Base-by-base conservation (phyloP, 2,329 filamentous ascomycete species). In the Chaetomium sp. region DNA sequence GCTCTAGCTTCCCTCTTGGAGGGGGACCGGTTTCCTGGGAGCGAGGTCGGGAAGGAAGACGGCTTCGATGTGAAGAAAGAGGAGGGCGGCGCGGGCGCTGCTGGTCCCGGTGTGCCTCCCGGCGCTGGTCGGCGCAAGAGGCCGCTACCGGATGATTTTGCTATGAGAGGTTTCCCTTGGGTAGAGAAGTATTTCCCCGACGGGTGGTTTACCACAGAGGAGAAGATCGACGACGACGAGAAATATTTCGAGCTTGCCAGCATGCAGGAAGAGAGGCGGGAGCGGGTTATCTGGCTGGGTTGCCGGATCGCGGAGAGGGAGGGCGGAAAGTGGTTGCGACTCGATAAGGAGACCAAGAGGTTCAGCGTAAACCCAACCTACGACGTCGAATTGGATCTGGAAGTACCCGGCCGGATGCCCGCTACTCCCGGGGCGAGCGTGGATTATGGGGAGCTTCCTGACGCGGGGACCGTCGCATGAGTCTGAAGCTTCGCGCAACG, bases 161-260 rank as follows among this genome's bases (percentile, higher is more conserved):
- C 84, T 0, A 81, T 91, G 62, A 81, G 87, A 1, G 90, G 90
- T 0, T 77, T 90, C 1, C 73, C 87, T 1, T 91, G 86, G 78
- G 78, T 82, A 0, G 80, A 86, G 2, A 78, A 79, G 12, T 88
- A 88, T 63, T 87, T 85, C 60, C 87, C 87, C 0, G 63, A 75
- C 0, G 76, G 80, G 0, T 90, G 85, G 84, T 91, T 91, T 70
- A 69, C 73, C 0, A 62, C 73, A 0, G 63, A 69, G n/a, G 81
- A 82, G 1, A 82, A 83, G 64, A 80, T 87, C 5, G 87, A 90
- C 29, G 88, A 90, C n/a, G 86, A 89, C 12, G 88, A 90, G 66
- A 83, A 87, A 50, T 83, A 82, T 19, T 83, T 90, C 54, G 88
- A 91, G 70, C 75, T 84, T 0, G 76, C 85, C 0, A 88, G 85